Base-by-base conservation (phyloP, 192 early-diverging fungal species). In the Backusella parvicylindrica region DNA sequence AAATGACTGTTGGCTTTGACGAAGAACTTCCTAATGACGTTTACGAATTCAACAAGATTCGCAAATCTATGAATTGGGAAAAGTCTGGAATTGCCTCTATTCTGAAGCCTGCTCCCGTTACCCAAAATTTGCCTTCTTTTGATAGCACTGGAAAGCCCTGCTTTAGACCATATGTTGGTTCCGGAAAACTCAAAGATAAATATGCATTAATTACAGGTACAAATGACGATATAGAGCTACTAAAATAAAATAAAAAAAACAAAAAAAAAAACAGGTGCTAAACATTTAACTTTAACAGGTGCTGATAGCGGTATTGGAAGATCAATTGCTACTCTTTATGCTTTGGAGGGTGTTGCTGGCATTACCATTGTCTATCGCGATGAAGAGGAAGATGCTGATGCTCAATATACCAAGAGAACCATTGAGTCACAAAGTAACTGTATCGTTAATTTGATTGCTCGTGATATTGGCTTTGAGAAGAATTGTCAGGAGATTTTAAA, bases 301-400 rank as follows among this genome's bases (percentile, higher is more conserved):
- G 82, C 78, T 49, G 82, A 84, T 69, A 79, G 79, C 21, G 87
- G 86, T 26, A 88, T 88, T 56, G 87, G 87, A 30, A 74, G 86
- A 26, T 82, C 86, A 4, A 80, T 88, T 40, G 87, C 86, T 33
- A 77, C 81, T 18, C 75, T 89, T 11, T 89, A 86, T 68, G 79
- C 86, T 13, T 73, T 82, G 30, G 87, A 89, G 67, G 84, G 83
- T 35, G 77, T 75, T 30, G 75, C 77, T 35, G 86, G 83, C 71
- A 76, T 88, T 12, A 84, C 84, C 26, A 89, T 89, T 73, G 81
- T 78, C 11, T 84, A 89, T 53, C 73, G 84, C 37, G 80, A 85
- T 49, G 87, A 87, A 74, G 70, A 84, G 38, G 87, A 87, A 75
- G 81, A 89, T 65, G 74, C 81, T 38, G 87, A 89, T 72, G 86